Percentiles rank a stretch among this genome's conserved stretches.
phyloP scores from a whole-genome alignment of 1,284 basidiomycete genomes.

The Ustilago trichophora region DNA sequence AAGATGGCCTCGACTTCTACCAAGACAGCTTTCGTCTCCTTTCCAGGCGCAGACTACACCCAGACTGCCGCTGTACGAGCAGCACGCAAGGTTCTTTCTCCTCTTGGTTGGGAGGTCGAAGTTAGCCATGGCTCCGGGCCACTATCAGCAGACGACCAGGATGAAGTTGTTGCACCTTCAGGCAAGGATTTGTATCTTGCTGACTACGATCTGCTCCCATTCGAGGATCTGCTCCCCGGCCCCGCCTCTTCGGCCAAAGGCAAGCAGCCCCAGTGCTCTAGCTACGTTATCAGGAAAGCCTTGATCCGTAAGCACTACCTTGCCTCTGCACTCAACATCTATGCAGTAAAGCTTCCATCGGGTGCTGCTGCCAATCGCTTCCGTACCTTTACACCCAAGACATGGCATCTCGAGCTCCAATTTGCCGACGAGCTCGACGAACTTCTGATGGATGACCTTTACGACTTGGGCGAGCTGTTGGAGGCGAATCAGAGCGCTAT shows the following conservation, averaged over 20 bases:
- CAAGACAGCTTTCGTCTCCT: slow-evolving; percentile 46
- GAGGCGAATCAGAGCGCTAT: slow-evolving; percentile 23
- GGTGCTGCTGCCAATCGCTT: slow-evolving; percentile 12
- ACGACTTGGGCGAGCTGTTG: slow-evolving; percentile 79
- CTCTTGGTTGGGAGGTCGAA: slow-evolving; percentile 44
- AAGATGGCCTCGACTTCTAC: slow-evolving; percentile 24
- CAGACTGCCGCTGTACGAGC: slow-evolving; percentile 50
- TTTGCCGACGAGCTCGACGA: slow-evolving; percentile 96
- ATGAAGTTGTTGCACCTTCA: slow-evolving; percentile 1
- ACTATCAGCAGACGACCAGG: slow-evolving; percentile 2
- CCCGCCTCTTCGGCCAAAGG: slow-evolving; percentile 12
- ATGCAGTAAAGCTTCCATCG: slow-evolving; percentile 44
- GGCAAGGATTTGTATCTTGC: slow-evolving; percentile 49
- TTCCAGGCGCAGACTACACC: slow-evolving; percentile 63
- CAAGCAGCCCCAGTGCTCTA: slow-evolving; percentile 75
- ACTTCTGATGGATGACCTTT: slow-evolving; percentile 90
- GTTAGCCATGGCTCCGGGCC: slow-evolving; percentile 32
- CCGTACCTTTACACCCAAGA: slow-evolving; percentile 73
- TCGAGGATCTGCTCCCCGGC: slow-evolving; percentile 48
- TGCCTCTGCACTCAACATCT: slow-evolving; percentile 75
- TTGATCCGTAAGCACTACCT: slow-evolving; percentile 95
- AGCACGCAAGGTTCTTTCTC: slow-evolving; percentile 28
- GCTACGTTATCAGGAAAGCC: slow-evolving; percentile 88
- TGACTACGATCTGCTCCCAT: slow-evolving; percentile 64
- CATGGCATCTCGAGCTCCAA: slow-evolving; percentile 87